Conservation (phyloP, 768 basidiomycete species). For the Leccinum truebloodii region DNA sequence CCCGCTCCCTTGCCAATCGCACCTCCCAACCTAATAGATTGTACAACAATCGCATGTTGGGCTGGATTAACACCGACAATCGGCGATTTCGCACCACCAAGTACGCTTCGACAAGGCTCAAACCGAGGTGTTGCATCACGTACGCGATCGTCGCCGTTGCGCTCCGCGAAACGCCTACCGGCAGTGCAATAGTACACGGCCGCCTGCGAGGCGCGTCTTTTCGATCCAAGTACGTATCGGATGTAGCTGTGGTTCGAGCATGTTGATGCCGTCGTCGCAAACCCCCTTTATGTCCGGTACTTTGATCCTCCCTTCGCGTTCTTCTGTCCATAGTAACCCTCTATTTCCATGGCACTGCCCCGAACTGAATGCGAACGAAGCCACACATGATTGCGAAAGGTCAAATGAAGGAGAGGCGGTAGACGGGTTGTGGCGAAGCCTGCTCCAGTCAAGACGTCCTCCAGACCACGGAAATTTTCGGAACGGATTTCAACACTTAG, state of each 20-base stretch:
- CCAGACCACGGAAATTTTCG: no score
- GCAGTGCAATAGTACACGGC: conserved; percentile 93
- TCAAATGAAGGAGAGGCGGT: neutral
- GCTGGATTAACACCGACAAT: conserved; percentile 89
- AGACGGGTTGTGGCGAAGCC: conserved; percentile 54
- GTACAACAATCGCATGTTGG: conserved; percentile 92
- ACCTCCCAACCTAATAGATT: conserved; percentile 96
- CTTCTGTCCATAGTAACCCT: conserved; percentile 85
- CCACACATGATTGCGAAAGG: conserved; percentile 4
- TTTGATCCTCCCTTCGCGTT: conserved; percentile 85
- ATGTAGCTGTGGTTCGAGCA: conserved; percentile 83
- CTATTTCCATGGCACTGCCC: conserved; percentile 53
- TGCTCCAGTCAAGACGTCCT: no score
- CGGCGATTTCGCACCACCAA: conserved; percentile 88
- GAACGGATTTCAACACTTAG: no score
- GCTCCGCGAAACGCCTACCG: conserved; percentile 91
- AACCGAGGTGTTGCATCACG: conserved; percentile 88
- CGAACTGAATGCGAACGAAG: conserved; percentile 30
- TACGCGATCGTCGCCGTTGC: conserved; percentile 97
- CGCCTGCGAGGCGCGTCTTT: conserved; percentile 75
- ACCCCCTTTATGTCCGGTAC: conserved; percentile 91
- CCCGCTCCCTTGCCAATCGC: conserved; percentile 76
- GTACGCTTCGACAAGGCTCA: conserved; percentile 92
- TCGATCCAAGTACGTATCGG: conserved; percentile 95
- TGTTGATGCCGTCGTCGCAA: conserved; percentile 96